Conservation (phyloP, 1,284 basidiomycete species). For the Stygiomarasmius scandens region DNA sequence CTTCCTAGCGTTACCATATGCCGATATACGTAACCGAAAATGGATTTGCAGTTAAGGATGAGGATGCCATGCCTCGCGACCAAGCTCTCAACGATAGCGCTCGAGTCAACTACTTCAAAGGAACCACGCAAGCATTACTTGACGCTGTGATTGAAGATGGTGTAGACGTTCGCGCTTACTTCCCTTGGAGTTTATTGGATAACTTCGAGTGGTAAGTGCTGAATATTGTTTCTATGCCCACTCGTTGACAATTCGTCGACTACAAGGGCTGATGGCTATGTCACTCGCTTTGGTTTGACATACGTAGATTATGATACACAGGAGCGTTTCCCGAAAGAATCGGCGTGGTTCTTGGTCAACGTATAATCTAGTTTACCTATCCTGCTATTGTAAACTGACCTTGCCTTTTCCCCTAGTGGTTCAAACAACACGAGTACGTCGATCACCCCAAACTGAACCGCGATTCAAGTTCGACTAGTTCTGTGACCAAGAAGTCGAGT, state of each 20-base stretch:
- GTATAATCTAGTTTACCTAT: conserved; percentile 20
- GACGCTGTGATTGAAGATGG: conserved; percentile 67
- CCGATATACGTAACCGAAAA: conserved; percentile 78
- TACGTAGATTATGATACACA: conserved; percentile 74
- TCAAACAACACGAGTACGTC: conserved; percentile 14
- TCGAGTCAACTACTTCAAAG: conserved; percentile 70
- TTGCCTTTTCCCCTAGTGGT: conserved; percentile 12
- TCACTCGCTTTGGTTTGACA: conserved; percentile 64
- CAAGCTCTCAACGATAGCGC: conserved; percentile 66
- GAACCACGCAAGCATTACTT: conserved; percentile 60
- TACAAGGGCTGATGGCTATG: conserved; percentile 67
- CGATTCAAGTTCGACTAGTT: neutral
- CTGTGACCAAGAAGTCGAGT: neutral
- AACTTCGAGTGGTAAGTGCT: conserved; percentile 75
- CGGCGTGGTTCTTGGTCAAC: conserved; percentile 55
- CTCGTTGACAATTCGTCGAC: neutral
- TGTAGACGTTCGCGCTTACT: conserved; percentile 69
- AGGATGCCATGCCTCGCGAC: conserved; percentile 53
- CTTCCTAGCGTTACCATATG: conserved; percentile 57
- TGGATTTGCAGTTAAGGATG: conserved; percentile 73
- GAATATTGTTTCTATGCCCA: conserved; percentile 11
- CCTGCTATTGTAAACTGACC: neutral
- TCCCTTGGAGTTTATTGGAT: conserved; percentile 73
- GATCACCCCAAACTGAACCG: neutral
- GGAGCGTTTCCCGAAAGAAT: conserved; percentile 70